Conservation (phyloP, 2,329 filamentous ascomycete genomes). For the Colletotrichum karsti region DNA sequence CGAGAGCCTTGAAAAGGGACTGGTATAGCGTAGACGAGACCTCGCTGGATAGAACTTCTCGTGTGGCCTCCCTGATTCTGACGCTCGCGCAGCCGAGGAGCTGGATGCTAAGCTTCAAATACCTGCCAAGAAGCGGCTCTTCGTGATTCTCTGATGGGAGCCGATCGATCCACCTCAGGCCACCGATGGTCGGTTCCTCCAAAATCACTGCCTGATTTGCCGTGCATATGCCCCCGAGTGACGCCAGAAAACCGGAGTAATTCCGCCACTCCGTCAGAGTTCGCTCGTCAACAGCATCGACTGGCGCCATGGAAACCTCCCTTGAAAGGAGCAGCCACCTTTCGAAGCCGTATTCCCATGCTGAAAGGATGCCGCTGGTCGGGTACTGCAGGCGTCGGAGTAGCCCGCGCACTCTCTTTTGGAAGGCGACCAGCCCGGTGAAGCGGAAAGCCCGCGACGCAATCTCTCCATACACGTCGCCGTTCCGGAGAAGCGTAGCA, state of each 20-base stretch:
- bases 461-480: conserved; percentile 68
- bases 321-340: conserved; percentile 72
- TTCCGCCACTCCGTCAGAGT: conserved; percentile 73
- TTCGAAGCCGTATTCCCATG: conserved; percentile 73
- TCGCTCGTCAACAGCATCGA: conserved; percentile 63
- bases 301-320: conserved; percentile 63
- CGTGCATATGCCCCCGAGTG: conserved; percentile 71
- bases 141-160: conserved; percentile 66
- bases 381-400: conserved; percentile 69
- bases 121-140: conserved; percentile 67
- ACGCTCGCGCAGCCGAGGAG: conserved; percentile 71
- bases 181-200: conserved; percentile 66
- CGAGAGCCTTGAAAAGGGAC: conserved; percentile 70
- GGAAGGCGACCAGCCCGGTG: conserved; percentile 75
- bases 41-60: conserved; percentile 73
- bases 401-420: conserved; percentile 69
- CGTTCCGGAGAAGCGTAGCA: conserved; percentile 65
- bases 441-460: conserved; percentile 71
- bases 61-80: conserved; percentile 71
- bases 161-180: conserved; percentile 72
- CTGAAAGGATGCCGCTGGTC: conserved; percentile 71
- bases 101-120: conserved; percentile 70
- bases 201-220: conserved; percentile 64
- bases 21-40: conserved; percentile 69
- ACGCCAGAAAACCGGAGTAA: conserved; percentile 73